A percentile compares a stretch with the other conserved stretches of the same genome.
These are phyloP conservation scores for Epicoccum sorghinum DNA, from an alignment of 2,329 filamentous ascomycete genomes.

Conservation along the genomic window DNA sequence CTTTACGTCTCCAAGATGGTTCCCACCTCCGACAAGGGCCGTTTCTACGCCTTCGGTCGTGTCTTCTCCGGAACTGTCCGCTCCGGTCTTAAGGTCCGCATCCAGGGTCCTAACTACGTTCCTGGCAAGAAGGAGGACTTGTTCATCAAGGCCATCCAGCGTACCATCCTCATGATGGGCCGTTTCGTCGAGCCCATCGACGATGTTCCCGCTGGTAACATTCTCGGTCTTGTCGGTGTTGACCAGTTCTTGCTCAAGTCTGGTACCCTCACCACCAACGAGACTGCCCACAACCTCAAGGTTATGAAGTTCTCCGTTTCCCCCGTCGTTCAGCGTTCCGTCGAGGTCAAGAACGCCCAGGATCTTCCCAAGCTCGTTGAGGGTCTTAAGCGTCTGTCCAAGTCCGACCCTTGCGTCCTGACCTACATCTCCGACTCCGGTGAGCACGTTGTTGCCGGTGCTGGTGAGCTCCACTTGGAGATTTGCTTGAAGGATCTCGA, in stretches of 20 bases:
- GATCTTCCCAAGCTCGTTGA: conserved; percentile 99
- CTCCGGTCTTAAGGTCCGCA: conserved; percentile 99
- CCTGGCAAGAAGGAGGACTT: conserved; percentile 99
- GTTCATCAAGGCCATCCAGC: conserved; percentile 99
- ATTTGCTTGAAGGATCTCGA: conserved; percentile 99
- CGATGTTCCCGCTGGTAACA: conserved; percentile 99
- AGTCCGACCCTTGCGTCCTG: conserved; percentile 98
- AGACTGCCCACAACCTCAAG: conserved; percentile 99
- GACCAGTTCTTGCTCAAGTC: conserved; percentile 99
- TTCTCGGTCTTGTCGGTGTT: conserved; percentile 98
- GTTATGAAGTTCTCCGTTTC: conserved; percentile 99
- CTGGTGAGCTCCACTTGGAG: conserved; percentile 98
- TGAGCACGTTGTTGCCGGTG: conserved; percentile 99
- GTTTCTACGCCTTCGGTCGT: conserved; percentile 99
- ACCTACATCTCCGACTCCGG: conserved; percentile 87
- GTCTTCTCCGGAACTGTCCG: conserved; percentile 98
- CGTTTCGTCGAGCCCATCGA: conserved; percentile 98
- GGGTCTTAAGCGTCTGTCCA: conserved; percentile 99
- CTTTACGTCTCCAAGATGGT: conserved; percentile 99
- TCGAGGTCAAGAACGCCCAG: conserved; percentile 99
- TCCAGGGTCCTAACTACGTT: conserved; percentile 98
- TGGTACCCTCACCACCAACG: conserved; percentile 96
- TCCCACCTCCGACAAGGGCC: conserved; percentile 98
- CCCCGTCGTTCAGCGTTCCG: conserved; percentile 96
- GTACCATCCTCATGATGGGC: conserved; percentile 99